A percentile compares a stretch with the other conserved stretches of the same genome.
These are phyloP conservation scores for Candida andamanensis DNA, from an alignment of 805 yeast species.

Conservation along the genomic window DNA sequence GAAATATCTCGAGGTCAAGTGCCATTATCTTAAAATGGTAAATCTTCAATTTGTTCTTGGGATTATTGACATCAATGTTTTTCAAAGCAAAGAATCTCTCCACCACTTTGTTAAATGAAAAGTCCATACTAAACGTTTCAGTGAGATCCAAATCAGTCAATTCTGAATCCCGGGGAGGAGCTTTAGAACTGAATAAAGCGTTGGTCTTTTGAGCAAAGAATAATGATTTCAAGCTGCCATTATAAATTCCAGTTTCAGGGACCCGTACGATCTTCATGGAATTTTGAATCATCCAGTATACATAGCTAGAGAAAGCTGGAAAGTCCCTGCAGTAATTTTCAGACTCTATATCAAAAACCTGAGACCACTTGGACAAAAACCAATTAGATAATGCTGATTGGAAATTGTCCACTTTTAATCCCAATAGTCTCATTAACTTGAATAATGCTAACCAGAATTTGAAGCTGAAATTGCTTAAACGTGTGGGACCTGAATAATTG, in stretches of 20 bases:
- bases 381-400: slow-evolving; percentile 40
- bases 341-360: slow-evolving; percentile 5
- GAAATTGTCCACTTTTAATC: slow-evolving; percentile 18
- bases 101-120: slow-evolving; percentile 1
- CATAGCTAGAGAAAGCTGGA: slow-evolving; percentile 24
- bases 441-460: slow-evolving; percentile 43
- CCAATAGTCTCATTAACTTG: slow-evolving; percentile 16
- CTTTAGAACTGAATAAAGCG: too few relatives aligned
- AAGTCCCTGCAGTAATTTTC: slow-evolving; percentile 6
- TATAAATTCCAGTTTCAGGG: slow-evolving; percentile 1
- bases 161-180: too few relatives aligned
- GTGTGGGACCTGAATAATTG: slow-evolving; percentile 57
- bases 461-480: slow-evolving; percentile 42
- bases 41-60: background rate
- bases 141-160: too few relatives aligned
- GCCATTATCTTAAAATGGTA: background rate
- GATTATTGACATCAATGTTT: background rate
- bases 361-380: slow-evolving; percentile 45
- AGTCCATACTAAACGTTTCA: background rate
- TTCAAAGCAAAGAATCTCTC: slow-evolving; percentile 1
- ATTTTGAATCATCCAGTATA: slow-evolving; percentile 36
- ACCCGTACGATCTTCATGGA: background rate
- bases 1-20: background rate
- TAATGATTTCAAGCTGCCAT: too few relatives aligned
- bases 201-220: too few relatives aligned